Percentiles rank a stretch among this genome's conserved stretches.
These are phyloP conservation scores for Graphilbum fragrans DNA, from an alignment of 2,329 filamentous ascomycete species.

Conservation along the genomic window DNA sequence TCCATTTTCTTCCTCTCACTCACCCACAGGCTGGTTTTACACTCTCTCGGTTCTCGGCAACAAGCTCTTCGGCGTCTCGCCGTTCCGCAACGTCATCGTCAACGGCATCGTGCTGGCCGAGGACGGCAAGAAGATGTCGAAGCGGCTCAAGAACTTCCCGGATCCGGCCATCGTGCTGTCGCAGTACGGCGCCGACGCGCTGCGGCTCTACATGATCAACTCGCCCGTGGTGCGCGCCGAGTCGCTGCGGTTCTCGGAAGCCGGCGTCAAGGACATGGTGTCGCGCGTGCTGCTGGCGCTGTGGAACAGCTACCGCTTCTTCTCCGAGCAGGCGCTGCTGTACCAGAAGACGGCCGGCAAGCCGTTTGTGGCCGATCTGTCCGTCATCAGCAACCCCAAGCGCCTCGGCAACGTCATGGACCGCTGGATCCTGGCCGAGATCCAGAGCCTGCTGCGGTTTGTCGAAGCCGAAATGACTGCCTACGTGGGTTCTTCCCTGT, in stretches of 20 bases:
- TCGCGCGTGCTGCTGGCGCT: slow-evolving; percentile 80
- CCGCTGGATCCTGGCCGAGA: slow-evolving; percentile 85
- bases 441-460: slow-evolving; percentile 81
- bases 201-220: slow-evolving; percentile 93
- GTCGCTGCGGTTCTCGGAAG: slow-evolving; percentile 80
- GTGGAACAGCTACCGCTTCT: slow-evolving; percentile 98
- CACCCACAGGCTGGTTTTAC: slow-evolving; percentile 71
- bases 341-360: slow-evolving; percentile 74
- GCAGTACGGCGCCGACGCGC: slow-evolving; percentile 81
- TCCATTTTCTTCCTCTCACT: background rate
- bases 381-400: slow-evolving; percentile 20
- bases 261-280: slow-evolving; percentile 88
- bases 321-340: slow-evolving; percentile 74
- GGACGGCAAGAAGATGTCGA: slow-evolving; percentile 96
- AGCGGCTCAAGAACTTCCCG: slow-evolving; percentile 91
- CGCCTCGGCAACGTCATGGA: slow-evolving; percentile 74
- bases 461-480: slow-evolving; percentile 79
- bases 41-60: slow-evolving; percentile 81
- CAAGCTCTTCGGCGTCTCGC: slow-evolving; percentile 47
- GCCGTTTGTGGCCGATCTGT: slow-evolving; percentile 68
- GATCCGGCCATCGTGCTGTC: slow-evolving; percentile 74
- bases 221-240: slow-evolving; percentile 89
- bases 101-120: slow-evolving; percentile 41
- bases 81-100: slow-evolving; percentile 66
- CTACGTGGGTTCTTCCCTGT: slow-evolving; percentile 3